Evolutionary conservation across 2,329 filamentous ascomycete genomes (phyloP), one percentile per base, ranked within the genome.

Genomic region (Aureobasidium lini): DNA sequence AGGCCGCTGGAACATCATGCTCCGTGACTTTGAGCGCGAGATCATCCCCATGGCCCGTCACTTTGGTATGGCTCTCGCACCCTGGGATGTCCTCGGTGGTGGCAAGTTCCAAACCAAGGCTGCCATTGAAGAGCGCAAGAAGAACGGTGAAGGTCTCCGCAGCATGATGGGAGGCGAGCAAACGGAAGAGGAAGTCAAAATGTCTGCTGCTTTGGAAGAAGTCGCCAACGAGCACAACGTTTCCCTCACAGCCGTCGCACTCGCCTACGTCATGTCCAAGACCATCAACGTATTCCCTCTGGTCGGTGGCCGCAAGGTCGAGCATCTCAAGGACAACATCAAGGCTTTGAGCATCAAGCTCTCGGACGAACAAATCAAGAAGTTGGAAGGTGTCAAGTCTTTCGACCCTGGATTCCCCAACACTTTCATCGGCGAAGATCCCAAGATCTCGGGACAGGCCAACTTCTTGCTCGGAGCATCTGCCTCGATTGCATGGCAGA

Each of bases 241-340:
- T 1, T 74, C 79, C 34, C 77, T 89, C 50, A 86, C 84, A 4
- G 80, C 80, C 42, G 73, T 88, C 28, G 69, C 69, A 50, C 53
- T 92, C 37, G 87, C 61, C 29, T 64, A 64, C 53, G 63, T 64
- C 42, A 64, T 64, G 63, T 60, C 62, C 54, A 64, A 64, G 62
- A 59, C 66, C 0, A 83, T 86, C 0, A 85, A 88, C 63, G 87
- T 91, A 10, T 89, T 89, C 66, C 89, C 88, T 0, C 84, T 92
- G 36, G 78, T 90, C 8, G 88, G 88, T 6, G 85, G 86, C 0
- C 79, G 87, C n/a, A 90, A 85, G 66, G 70, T 89, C 8, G 83
- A 86, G 44, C 87, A 91, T 68, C 73, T 92, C 52, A 82, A 67
- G 68, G 79, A 77, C 60, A 89, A 88, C 65, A 85, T 89, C 61